Conservation (phyloP, 306 rosid species). For the Cercis canadensis region DNA sequence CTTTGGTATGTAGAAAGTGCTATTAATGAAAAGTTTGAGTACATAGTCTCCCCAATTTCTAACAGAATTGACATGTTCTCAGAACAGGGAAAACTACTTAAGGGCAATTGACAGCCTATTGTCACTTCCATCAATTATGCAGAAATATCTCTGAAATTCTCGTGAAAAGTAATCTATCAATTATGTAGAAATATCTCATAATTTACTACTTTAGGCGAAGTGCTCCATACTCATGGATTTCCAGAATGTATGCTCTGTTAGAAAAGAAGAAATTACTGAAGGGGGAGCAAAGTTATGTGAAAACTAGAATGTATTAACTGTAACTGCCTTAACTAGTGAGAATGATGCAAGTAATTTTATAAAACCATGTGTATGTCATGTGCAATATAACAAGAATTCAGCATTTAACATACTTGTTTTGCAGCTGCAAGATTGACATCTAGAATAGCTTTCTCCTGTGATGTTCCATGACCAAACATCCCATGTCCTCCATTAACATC, state of each 20-base stretch:
- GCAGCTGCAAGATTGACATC: conserved; percentile 98
- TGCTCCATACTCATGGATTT: conserved; percentile 8
- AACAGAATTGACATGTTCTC: not conserved
- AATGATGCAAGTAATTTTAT: conserved; percentile 27
- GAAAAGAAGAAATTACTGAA: conserved; percentile 5
- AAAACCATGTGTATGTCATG: conserved; percentile 26
- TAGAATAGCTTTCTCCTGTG: conserved; percentile 87
- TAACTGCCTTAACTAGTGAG: conserved; percentile 13
- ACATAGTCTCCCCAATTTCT: too few species aligned
- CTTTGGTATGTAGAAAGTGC: too few species aligned
- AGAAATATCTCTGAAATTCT: conserved; percentile 15
- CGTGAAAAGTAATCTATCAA: conserved; percentile 5
- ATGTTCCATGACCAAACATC: conserved; percentile 79
- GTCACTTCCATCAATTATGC: conserved; percentile 3
- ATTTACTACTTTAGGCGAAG: not conserved
- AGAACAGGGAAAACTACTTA: not conserved
- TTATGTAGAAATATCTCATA: conserved; percentile 3
- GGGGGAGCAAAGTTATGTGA: conserved; percentile 11
- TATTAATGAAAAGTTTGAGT: too few species aligned
- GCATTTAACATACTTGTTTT: conserved; percentile 64
- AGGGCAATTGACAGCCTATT: not conserved
- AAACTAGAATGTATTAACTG: not conserved
- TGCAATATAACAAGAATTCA: conserved; percentile 24
- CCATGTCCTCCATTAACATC: conserved; percentile 98
- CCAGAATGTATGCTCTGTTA: not conserved